Percentiles rank a stretch among this genome's conserved stretches.
Evolutionary conservation across 148 eudicot genomes (phyloP).

Genomic region (Camellia sinensis): DNA sequence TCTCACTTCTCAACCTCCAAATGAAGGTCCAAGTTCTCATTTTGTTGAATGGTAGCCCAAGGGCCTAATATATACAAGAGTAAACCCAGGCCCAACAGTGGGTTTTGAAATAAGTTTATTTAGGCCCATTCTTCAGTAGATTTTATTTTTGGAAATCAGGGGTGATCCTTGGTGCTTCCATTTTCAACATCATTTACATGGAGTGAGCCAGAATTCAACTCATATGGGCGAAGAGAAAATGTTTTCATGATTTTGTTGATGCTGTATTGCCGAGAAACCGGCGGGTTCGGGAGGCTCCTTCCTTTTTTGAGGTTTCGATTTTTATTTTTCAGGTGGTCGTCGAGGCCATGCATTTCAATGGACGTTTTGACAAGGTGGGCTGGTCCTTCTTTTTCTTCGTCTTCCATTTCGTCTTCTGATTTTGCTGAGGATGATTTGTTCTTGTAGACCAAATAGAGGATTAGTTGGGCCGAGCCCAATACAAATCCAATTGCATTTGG

Average conservation of each 20-base stretch:
- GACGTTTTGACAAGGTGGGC: neutral
- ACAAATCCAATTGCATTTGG: slow-evolving; percentile 9
- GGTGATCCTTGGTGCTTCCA: no score
- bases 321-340: neutral
- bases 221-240: no score
- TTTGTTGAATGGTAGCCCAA: no score
- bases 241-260: neutral
- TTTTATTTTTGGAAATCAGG: no score
- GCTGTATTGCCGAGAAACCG: neutral
- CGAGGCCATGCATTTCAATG: neutral
- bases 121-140: no score
- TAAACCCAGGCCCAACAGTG: no score
- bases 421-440: neutral
- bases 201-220: no score
- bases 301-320: neutral
- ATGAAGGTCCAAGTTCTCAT: no score
- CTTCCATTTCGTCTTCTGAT: neutral
- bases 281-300: neutral
- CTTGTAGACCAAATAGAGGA: neutral
- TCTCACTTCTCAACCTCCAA: no score
- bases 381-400: neutral
- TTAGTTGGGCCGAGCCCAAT: neutral
- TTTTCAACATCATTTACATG: no score
- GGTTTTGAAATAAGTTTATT: no score
- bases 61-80: no score